These are phyloP conservation scores for Cetraspora pellucida DNA, from an alignment of 192 early-diverging fungal genomes.

Conservation along the genomic window DNA sequence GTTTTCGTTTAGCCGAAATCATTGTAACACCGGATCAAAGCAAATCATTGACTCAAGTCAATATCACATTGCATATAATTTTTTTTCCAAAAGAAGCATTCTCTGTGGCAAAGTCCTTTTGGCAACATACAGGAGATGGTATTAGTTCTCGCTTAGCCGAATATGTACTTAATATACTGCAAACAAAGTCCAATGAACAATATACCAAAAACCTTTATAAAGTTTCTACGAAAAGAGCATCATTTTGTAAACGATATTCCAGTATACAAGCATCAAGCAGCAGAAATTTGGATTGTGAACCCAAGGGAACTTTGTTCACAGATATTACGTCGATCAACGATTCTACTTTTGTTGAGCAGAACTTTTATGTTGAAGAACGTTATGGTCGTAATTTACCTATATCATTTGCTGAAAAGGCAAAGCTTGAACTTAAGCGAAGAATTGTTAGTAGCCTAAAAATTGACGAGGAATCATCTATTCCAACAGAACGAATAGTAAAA, in stretches of 20 bases:
- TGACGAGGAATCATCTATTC: slow-evolving; percentile 40
- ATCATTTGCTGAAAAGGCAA: slow-evolving; percentile 70
- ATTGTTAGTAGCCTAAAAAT: slow-evolving; percentile 77
- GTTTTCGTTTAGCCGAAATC: slow-evolving; percentile 69
- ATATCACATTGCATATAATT: slow-evolving; percentile 60
- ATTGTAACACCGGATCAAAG: slow-evolving; percentile 56
- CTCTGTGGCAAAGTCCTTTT: slow-evolving; percentile 86
- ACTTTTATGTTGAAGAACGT: slow-evolving; percentile 86
- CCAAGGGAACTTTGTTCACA: slow-evolving; percentile 16
- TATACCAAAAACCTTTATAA: slow-evolving; percentile 29
- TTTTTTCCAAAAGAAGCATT: slow-evolving; percentile 74
- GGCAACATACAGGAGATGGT: slow-evolving; percentile 94
- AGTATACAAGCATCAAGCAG: slow-evolving; percentile 22
- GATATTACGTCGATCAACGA: neutral
- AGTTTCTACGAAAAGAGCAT: slow-evolving; percentile 37
- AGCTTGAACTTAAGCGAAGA: slow-evolving; percentile 71
- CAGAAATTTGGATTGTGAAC: neutral
- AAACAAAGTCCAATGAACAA: slow-evolving; percentile 51
- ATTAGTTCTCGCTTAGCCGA: slow-evolving; percentile 87
- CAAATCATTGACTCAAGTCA: slow-evolving; percentile 40
- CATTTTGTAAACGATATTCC: slow-evolving; percentile 34
- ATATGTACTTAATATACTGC: slow-evolving; percentile 74
- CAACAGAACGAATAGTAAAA: slow-evolving; percentile 54
- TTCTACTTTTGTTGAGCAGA: slow-evolving; percentile 48
- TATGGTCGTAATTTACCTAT: slow-evolving; percentile 89